Evolutionary conservation across 2,329 filamentous ascomycete species (phyloP).

Genomic region (Penicillium verrucosum): DNA sequence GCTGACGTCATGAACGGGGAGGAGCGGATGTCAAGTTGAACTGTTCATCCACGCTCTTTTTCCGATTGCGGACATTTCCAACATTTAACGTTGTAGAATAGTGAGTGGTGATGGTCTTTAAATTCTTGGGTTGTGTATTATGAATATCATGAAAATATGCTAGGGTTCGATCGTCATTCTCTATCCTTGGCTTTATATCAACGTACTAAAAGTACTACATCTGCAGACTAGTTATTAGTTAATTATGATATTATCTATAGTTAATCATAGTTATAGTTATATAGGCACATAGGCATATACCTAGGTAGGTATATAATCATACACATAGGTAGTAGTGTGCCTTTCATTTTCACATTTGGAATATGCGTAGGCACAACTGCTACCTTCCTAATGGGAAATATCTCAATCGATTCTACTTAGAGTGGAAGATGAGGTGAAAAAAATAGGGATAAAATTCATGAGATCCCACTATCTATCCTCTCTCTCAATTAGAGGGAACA

Average conservation of each 20-base stretch:
- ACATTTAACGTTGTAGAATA: background rate
- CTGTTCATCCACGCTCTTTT: background rate
- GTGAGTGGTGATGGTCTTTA: background rate
- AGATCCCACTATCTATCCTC: conserved; percentile 2
- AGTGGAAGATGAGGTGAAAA: background rate
- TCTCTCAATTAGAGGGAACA: background rate
- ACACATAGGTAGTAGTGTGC: background rate
- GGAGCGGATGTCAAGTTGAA: background rate
- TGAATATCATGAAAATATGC: background rate
- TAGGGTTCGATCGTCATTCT: conserved; percentile 10
- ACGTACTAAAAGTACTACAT: background rate
- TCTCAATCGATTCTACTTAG: background rate
- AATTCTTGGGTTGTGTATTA: background rate
- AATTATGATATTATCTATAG: background rate
- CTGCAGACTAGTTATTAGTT: background rate
- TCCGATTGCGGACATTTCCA: conserved; percentile 3
- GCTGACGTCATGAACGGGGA: conserved; percentile 34
- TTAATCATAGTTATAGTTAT: background rate
- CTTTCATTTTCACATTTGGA: too few relatives aligned
- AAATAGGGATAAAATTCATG: conserved; percentile 1
- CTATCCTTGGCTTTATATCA: background rate
- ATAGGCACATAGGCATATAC: background rate
- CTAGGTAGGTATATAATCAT: background rate
- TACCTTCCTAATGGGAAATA: conserved; percentile 4
- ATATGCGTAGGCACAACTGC: background rate